These are phyloP conservation scores for Solanum chmielewskii DNA, from an alignment of 257 asterid genomes.

Conservation along the genomic window DNA sequence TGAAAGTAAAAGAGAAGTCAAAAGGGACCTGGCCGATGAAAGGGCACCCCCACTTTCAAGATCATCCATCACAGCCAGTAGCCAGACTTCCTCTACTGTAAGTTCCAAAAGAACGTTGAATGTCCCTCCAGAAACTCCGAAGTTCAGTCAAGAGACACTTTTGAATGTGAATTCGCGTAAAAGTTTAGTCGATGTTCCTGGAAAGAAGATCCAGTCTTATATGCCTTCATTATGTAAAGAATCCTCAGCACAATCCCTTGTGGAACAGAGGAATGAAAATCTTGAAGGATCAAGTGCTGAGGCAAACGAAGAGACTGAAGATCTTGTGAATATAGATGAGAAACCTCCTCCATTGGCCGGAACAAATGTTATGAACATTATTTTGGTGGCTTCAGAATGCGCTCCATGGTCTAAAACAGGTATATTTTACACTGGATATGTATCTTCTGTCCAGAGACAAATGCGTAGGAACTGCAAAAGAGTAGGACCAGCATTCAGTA, in stretches of 20 bases:
- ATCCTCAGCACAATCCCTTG: conserved; percentile 1
- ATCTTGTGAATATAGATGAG: conserved; percentile 26
- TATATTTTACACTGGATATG: conserved; percentile 4
- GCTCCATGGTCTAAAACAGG: conserved; percentile 98
- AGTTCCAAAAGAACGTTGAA: conserved; percentile 3
- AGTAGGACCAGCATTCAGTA: neutral
- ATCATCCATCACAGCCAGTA: conserved; percentile 12
- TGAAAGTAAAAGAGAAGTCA: conserved; percentile 24
- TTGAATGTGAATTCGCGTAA: conserved; percentile 12
- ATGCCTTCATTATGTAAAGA: conserved; percentile 5
- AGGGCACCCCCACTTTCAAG: conserved; percentile 15
- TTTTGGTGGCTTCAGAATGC: conserved; percentile 81
- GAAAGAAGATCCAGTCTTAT: conserved; percentile 18
- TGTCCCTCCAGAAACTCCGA: neutral
- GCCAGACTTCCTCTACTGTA: conserved; percentile 12
- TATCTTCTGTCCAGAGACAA: neutral
- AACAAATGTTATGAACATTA: conserved; percentile 72
- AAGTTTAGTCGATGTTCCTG: conserved; percentile 2
- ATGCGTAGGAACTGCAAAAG: neutral
- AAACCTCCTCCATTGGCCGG: conserved; percentile 92
- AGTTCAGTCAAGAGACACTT: conserved; percentile 9
- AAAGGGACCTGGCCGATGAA: conserved; percentile 22
- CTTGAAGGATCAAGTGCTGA: conserved; percentile 19
- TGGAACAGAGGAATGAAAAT: conserved; percentile 17
- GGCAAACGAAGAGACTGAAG: conserved; percentile 19